These are phyloP conservation scores for Backusella psychrophila DNA, from an alignment of 192 early-diverging fungal genomes.

Conservation along the genomic window DNA sequence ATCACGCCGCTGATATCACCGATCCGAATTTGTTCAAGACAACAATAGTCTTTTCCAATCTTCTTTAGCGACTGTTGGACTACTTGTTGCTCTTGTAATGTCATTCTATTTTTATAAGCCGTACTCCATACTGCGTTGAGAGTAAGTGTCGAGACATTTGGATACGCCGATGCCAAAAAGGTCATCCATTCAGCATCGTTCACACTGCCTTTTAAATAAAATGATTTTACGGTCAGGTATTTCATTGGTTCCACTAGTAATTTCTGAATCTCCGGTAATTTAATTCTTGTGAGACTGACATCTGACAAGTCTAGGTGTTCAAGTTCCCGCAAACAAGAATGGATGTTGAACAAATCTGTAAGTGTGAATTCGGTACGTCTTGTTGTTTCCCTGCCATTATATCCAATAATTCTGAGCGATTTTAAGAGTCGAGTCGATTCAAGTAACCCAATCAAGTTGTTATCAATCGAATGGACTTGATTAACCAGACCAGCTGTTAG, in stretches of 20 bases:
- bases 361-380: not conserved
- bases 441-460: not conserved
- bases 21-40: not conserved
- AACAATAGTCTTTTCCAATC: not conserved
- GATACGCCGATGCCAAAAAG: not conserved
- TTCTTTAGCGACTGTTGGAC: not conserved
- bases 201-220: not conserved
- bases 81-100: not conserved
- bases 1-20: not conserved
- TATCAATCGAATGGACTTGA: not conserved
- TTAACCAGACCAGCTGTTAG: not conserved
- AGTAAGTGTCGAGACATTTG: not conserved
- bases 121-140: not conserved
- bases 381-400: not conserved
- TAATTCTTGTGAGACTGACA: not conserved
- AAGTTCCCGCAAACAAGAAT: not conserved
- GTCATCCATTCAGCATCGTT: not conserved
- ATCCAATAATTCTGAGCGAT: not conserved
- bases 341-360: not conserved
- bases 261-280: not conserved
- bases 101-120: not conserved
- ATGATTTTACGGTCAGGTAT: not conserved
- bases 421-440: not conserved
- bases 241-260: not conserved
- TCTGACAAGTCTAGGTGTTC: constrained; percentile 1